These are phyloP conservation scores for Globisporangium camurandrum DNA, from an alignment of 352 stramenopile genomes.

Conservation along the genomic window DNA sequence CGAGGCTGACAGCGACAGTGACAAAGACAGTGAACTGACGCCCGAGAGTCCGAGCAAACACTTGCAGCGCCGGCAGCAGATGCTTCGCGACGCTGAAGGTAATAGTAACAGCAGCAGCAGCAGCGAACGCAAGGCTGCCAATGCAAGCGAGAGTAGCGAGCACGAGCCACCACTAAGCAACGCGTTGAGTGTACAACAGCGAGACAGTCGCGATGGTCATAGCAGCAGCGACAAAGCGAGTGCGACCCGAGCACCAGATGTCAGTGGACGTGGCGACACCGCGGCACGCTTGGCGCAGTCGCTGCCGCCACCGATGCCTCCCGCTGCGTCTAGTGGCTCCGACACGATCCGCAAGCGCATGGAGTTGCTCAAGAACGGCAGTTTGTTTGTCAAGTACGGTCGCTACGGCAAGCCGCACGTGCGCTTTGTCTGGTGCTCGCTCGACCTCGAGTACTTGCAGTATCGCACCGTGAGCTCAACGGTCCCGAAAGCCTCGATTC, in stretches of 20 bases:
- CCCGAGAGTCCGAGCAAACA: conserved; percentile 17
- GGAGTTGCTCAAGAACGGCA: conserved; percentile 63
- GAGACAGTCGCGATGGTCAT: not conserved
- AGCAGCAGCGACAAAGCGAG: conserved; percentile 5
- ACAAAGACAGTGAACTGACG: conserved; percentile 14
- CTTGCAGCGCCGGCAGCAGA: conserved; percentile 9
- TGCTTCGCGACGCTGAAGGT: not conserved
- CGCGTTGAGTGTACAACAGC: conserved; percentile 1
- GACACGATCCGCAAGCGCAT: conserved; percentile 61
- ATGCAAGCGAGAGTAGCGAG: too few species aligned
- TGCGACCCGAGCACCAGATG: conserved; percentile 4
- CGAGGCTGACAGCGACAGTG: conserved; percentile 46
- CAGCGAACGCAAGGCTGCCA: too few species aligned
- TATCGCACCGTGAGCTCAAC: conserved; percentile 51
- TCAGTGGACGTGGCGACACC: not conserved
- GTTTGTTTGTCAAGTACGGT: conserved; percentile 75
- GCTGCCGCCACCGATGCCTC: not conserved
- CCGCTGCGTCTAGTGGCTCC: conserved; percentile 22
- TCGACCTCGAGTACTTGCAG: conserved; percentile 65
- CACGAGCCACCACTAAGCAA: too few species aligned
- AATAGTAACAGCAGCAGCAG: not conserved
- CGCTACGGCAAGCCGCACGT: conserved; percentile 68
- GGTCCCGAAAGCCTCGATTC: conserved; percentile 46
- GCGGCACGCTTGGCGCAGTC: conserved; percentile 5
- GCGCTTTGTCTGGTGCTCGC: conserved; percentile 75